Conservation (phyloP, 306 rosid species). For the Pterocarpus santalinus region DNA sequence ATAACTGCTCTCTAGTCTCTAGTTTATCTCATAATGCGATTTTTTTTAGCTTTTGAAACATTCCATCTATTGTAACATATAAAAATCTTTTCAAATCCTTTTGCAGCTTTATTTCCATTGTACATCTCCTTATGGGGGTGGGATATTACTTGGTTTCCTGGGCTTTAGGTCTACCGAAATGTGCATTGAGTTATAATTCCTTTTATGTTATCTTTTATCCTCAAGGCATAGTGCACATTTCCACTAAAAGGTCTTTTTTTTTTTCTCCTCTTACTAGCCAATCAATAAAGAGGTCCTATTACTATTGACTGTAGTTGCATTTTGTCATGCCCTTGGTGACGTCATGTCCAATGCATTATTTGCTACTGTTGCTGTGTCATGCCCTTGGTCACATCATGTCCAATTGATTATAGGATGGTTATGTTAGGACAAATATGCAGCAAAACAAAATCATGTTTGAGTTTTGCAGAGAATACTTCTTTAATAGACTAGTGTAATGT, state of each 20-base stretch:
- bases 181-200: conserved; percentile 61
- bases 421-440: no score
- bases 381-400: no score
- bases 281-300: conserved; percentile 66
- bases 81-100: conserved; percentile 20
- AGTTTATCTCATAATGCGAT: no score
- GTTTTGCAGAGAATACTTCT: no score
- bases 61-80: no score
- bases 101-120: conserved; percentile 75
- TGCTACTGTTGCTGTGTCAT: conserved; percentile 86
- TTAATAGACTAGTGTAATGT: no score
- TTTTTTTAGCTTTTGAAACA: no score
- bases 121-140: conserved; percentile 79
- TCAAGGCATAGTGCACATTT: conserved; percentile 20
- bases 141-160: conserved; percentile 71
- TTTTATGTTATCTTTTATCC: neutral
- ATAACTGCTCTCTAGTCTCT: no score
- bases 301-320: conserved; percentile 68
- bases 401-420: no score
- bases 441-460: no score
- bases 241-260: no score
- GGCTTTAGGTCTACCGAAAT: conserved; percentile 76
- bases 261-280: conserved; percentile 54
- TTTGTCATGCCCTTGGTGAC: no score
- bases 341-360: conserved; percentile 82